Percentiles rank a stretch among this genome's conserved stretches.
phyloP scores from a whole-genome alignment of 257 asterid genomes.

The Voacanga thouarsii region DNA sequence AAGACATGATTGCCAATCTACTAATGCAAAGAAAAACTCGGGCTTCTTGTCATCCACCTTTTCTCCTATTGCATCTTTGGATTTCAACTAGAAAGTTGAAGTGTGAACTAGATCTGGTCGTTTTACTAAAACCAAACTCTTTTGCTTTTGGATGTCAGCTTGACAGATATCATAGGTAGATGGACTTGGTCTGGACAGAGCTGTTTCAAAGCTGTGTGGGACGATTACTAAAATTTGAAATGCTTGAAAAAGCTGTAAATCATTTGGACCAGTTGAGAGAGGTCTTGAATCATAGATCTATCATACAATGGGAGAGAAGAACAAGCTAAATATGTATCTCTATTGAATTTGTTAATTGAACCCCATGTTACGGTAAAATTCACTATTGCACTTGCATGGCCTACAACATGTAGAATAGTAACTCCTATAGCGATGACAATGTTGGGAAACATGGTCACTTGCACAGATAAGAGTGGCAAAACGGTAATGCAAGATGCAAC shows the following conservation, averaged over 20 bases:
- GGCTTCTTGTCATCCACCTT: constrained; percentile 28
- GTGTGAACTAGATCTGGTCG: constrained; percentile 24
- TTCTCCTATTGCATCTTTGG: constrained; percentile 19
- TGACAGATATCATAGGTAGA: constrained; percentile 28
- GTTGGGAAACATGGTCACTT: constrained; percentile 43
- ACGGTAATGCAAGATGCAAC: background rate
- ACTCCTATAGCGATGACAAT: constrained; percentile 39
- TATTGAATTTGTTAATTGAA: constrained; percentile 26
- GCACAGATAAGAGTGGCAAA: constrained; percentile 37
- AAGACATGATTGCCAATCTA: constrained; percentile 5
- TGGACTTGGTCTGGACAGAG: constrained; percentile 28
- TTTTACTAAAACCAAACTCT: constrained; percentile 13
- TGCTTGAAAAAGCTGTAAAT: constrained; percentile 30
- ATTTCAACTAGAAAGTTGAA: constrained; percentile 30
- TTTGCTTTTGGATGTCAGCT: constrained; percentile 33
- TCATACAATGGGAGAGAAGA: constrained; percentile 32
- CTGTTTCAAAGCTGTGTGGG: constrained; percentile 19
- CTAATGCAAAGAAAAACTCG: constrained; percentile 15
- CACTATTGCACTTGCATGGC: constrained; percentile 44
- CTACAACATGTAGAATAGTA: constrained; percentile 39
- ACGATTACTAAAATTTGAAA: constrained; percentile 18
- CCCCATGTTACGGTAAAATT: constrained; percentile 48
- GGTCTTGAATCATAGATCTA: constrained; percentile 33
- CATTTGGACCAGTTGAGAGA: constrained; percentile 25
- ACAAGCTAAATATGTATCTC: constrained; percentile 5